These are phyloP conservation scores for Globisporangium nagaii DNA, from an alignment of 352 stramenopile species.

Conservation along the genomic window DNA sequence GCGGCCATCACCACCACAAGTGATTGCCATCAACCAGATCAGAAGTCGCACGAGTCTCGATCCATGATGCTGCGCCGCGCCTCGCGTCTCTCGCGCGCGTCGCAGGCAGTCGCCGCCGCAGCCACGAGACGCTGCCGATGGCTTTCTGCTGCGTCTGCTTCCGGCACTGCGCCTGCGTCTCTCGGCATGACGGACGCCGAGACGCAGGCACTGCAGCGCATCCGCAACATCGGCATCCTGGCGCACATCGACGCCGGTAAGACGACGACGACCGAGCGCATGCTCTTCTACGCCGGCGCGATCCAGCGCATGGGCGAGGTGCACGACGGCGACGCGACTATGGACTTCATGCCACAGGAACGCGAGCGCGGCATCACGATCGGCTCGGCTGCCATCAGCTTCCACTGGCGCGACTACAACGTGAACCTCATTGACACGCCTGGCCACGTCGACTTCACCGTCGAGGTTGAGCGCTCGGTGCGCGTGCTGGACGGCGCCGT, in stretches of 20 bases:
- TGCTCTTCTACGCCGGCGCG: conserved; percentile 95
- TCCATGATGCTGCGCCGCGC: not conserved
- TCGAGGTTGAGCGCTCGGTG: conserved; percentile 97
- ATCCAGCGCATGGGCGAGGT: conserved; percentile 71
- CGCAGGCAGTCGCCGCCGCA: not conserved
- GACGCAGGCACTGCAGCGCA: conserved; percentile 17
- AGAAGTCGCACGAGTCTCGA: not conserved
- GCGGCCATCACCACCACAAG: conserved; percentile 1
- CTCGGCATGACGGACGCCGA: conserved; percentile 8
- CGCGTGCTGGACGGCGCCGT: conserved; percentile 97
- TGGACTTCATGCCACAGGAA: conserved; percentile 90
- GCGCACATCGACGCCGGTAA: conserved; percentile 99
- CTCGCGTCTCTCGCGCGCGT: conserved; percentile 2
- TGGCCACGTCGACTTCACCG: conserved; percentile 97
- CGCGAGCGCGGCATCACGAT: conserved; percentile 99
- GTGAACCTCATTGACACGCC: conserved; percentile 99
- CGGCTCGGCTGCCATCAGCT: conserved; percentile 94
- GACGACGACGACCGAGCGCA: conserved; percentile 98
- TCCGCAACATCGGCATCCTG: conserved; percentile 98
- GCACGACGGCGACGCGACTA: conserved; percentile 71
- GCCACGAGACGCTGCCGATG: not conserved
- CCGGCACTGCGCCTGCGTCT: too few species aligned
- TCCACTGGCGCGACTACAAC: conserved; percentile 90
- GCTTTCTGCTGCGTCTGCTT: not conserved
- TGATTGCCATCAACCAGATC: not conserved